Evolutionary conservation across 345 rosid species (phyloP).

Genomic region (Camelina hispida): DNA sequence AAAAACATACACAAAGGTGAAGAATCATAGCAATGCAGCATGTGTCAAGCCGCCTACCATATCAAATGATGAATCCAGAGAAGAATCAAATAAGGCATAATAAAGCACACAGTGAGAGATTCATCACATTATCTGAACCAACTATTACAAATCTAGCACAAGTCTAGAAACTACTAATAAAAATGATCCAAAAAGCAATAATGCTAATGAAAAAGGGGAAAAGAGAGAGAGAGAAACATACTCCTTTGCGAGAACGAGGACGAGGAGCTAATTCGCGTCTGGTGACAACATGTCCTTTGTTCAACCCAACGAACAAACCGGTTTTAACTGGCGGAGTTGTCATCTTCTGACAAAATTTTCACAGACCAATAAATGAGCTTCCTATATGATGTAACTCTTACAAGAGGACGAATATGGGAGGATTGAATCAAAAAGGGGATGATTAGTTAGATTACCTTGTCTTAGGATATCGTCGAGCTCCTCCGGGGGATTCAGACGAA

Average conservation of each 20-base stretch:
- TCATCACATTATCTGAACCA: neutral
- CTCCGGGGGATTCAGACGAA: constrained; percentile 10
- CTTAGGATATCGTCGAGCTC: constrained; percentile 8
- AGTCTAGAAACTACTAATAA: neutral
- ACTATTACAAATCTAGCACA: neutral
- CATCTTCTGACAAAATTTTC: constrained; percentile 34
- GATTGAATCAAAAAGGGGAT: neutral
- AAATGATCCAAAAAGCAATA: neutral
- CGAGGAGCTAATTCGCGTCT: constrained; percentile 47
- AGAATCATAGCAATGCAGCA: neutral
- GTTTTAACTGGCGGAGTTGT: constrained; percentile 37
- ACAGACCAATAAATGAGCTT: neutral
- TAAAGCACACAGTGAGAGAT: too few species aligned
- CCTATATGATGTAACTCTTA: neutral
- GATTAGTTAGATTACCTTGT: neutral
- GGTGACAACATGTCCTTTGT: constrained; percentile 51
- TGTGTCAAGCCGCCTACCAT: neutral
- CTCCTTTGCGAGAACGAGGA: constrained; percentile 48
- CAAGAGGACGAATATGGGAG: neutral
- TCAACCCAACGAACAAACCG: constrained; percentile 50
- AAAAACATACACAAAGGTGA: neutral
- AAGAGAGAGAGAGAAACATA: constrained; percentile 24
- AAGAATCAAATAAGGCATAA: too few species aligned
- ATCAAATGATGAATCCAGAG: neutral
- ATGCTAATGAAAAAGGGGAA: neutral